A percentile compares a stretch with the other conserved stretches of the same genome.
Conservation (phyloP, 2,329 filamentous ascomycete genomes). For the Fusarium piperis region DNA sequence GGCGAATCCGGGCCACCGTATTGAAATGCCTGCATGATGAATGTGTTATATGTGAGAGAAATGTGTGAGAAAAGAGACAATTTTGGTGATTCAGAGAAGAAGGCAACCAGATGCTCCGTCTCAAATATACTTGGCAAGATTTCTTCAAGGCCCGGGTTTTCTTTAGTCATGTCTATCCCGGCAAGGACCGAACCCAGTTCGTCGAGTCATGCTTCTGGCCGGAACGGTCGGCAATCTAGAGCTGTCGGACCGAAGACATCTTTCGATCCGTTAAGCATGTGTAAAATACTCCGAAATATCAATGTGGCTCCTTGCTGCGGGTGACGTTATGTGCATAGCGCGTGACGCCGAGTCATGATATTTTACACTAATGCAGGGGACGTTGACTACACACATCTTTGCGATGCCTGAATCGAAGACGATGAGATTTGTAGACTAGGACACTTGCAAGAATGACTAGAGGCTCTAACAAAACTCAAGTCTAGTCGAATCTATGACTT, state of each 20-base stretch:
- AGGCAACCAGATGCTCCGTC: not conserved
- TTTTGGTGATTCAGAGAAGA: not conserved
- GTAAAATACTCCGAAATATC: not conserved
- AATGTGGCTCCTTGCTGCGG: not conserved
- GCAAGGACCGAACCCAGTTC: not conserved
- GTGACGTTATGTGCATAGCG: not conserved
- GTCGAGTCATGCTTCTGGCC: not conserved
- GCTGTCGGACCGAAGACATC: not conserved
- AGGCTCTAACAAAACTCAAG: not conserved
- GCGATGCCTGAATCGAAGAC: not conserved
- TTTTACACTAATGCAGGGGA: not conserved
- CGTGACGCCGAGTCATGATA: not conserved
- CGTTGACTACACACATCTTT: not conserved
- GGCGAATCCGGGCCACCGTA: not conserved
- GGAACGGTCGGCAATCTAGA: not conserved
- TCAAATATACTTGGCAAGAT: not conserved
- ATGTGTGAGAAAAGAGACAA: not conserved
- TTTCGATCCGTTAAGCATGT: not conserved
- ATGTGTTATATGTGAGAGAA: not conserved
- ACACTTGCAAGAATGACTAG: not conserved
- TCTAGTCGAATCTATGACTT: not conserved
- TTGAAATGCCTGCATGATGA: constrained; percentile 19
- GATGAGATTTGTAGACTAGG: not conserved
- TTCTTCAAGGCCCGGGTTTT: not conserved
- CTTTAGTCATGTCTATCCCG: not conserved